Conservation (phyloP, 2,329 filamentous ascomycete species). For the Cladosporium sp. region DNA sequence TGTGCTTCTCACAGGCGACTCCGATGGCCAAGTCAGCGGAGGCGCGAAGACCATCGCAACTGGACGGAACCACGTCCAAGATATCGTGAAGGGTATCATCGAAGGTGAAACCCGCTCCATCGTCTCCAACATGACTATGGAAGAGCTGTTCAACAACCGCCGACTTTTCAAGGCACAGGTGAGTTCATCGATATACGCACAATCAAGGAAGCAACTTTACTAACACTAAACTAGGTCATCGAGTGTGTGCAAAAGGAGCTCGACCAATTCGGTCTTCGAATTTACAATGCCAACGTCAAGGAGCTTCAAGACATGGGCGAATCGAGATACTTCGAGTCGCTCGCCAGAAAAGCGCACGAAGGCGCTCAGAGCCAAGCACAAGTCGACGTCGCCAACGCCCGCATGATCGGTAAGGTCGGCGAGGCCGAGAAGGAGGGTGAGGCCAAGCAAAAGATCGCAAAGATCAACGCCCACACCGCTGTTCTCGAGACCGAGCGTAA, state of each 20-base stretch:
- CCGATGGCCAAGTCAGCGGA: constrained; percentile 39
- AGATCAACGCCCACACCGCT: constrained; percentile 81
- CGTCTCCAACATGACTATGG: constrained; percentile 87
- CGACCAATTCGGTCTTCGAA: constrained; percentile 67
- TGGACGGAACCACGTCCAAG: constrained; percentile 66
- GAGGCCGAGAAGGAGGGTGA: constrained; percentile 74
- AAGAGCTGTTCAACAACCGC: constrained; percentile 77
- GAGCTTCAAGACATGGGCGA: constrained; percentile 79
- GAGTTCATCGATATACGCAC: not conserved
- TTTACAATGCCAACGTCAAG: constrained; percentile 74
- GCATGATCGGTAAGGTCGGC: constrained; percentile 65
- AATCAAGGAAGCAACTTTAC: not conserved
- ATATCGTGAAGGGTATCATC: constrained; percentile 86
- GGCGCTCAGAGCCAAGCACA: constrained; percentile 77
- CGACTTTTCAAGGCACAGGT: constrained; percentile 62
- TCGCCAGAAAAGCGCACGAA: constrained; percentile 79
- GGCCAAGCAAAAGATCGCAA: constrained; percentile 80
- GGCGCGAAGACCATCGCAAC: constrained; percentile 37
- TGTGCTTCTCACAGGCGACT: constrained; percentile 66
- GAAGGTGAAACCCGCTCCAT: constrained; percentile 82
- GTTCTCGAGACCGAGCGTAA: constrained; percentile 82
- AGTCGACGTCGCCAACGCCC: constrained; percentile 56
- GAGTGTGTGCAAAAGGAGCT: constrained; percentile 71
- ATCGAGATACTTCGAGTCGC: constrained; percentile 77
- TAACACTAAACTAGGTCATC: constrained; percentile 43